phyloP scores from a whole-genome alignment of 108 stramenopile species.

The Fragilaria crotonensis region DNA sequence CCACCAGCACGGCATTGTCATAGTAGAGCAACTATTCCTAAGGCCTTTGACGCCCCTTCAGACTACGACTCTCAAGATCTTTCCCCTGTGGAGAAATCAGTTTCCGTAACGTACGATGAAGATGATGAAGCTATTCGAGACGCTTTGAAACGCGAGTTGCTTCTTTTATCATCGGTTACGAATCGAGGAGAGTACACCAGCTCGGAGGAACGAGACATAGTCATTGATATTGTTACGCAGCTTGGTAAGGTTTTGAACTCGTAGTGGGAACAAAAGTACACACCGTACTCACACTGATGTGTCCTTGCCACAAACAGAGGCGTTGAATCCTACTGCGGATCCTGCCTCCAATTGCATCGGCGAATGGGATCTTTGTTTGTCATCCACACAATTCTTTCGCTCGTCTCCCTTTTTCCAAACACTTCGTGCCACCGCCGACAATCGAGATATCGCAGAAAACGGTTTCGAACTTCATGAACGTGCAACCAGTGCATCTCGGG shows the following conservation, averaged over 20 bases:
- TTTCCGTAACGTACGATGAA: too few relatives aligned
- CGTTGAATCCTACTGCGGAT: conserved; percentile 70
- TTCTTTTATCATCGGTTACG: conserved; percentile 67
- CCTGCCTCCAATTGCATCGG: conserved; percentile 65
- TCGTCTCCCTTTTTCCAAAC: conserved; percentile 76
- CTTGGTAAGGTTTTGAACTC: conserved; percentile 28
- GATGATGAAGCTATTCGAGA: conserved; percentile 69
- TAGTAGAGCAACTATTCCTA: too few relatives aligned
- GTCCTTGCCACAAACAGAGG: too few relatives aligned
- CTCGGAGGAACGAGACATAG: conserved; percentile 55
- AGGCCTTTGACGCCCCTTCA: too few relatives aligned
- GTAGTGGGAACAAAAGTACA: too few relatives aligned
- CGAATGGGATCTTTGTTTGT: conserved; percentile 75
- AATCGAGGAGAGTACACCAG: conserved; percentile 64
- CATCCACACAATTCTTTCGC: conserved; percentile 77
- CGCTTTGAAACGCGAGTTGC: conserved; percentile 70
- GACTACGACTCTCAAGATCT: too few relatives aligned
- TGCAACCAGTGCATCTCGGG: conserved; percentile 56
- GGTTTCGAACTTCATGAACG: conserved; percentile 67
- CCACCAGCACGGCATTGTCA: too few relatives aligned
- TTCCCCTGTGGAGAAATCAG: too few relatives aligned
- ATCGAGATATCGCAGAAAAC: conserved; percentile 56
- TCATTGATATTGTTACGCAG: conserved; percentile 74
- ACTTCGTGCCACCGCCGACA: conserved; percentile 52
- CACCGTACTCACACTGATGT: too few relatives aligned